phyloP scores from a whole-genome alignment of 768 basidiomycete genomes.

The Podaxis mareebaensis region DNA sequence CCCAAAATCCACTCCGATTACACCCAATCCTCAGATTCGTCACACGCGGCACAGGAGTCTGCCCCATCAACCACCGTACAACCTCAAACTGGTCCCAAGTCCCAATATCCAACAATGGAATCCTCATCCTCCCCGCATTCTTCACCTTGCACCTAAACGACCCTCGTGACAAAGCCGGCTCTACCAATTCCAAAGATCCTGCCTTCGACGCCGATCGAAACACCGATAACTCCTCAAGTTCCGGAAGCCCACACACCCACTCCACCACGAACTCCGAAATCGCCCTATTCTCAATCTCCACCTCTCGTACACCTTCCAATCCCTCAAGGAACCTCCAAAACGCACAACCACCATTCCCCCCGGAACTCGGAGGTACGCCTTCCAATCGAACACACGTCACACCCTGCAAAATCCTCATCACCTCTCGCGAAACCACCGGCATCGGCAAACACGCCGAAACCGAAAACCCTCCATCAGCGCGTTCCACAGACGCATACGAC shows the following conservation, averaged over 20 bases:
- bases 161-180: neutral
- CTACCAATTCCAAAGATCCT: neutral
- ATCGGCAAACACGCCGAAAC: neutral
- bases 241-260: constrained; percentile 9
- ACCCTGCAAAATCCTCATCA: neutral
- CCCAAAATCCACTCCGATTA: neutral
- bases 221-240: constrained; percentile 4
- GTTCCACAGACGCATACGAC: neutral
- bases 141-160: neutral
- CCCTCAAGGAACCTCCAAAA: neutral
- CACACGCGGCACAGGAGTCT: constrained; percentile 1
- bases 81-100: neutral
- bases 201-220: neutral
- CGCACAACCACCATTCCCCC: neutral
- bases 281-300: neutral
- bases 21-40: constrained; percentile 1
- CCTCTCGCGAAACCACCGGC: neutral
- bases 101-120: constrained; percentile 1
- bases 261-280: neutral
- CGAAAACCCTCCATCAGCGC: neutral
- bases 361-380: neutral
- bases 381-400: constrained; percentile 1
- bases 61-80: constrained; percentile 1
- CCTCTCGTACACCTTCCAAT: neutral
- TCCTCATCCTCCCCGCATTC: neutral